These are phyloP conservation scores for Talaromyces sp. DNA, from an alignment of 2,329 filamentous ascomycete genomes.

Conservation along the genomic window DNA sequence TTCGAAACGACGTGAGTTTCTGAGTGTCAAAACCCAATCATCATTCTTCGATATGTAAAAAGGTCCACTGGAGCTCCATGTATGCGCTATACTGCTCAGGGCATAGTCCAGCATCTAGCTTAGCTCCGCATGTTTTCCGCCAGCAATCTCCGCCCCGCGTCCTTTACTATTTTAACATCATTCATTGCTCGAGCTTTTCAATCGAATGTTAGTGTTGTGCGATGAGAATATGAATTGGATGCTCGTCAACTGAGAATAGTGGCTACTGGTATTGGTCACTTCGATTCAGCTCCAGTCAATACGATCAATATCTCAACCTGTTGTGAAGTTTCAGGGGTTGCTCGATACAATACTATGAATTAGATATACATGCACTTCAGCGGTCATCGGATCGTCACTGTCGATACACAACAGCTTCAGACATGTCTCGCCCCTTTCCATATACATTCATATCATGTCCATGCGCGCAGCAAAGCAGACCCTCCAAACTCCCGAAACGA, in stretches of 20 bases:
- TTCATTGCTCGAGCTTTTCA: not conserved
- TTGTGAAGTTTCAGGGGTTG: conserved; percentile 5
- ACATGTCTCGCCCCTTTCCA: conserved; percentile 57
- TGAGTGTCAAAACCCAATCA: not conserved
- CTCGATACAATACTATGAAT: not conserved
- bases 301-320: not conserved
- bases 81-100: not conserved
- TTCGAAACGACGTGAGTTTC: not conserved
- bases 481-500: conserved; percentile 37
- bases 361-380: not conserved
- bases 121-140: conserved; percentile 8
- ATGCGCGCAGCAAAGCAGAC: conserved; percentile 51
- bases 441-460: conserved; percentile 65
- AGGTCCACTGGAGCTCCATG: not conserved
- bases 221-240: not conserved
- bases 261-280: too few relatives aligned
- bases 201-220: not conserved
- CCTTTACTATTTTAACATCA: not conserved
- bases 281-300: not conserved
- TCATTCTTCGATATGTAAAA: not conserved
- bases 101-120: not conserved
- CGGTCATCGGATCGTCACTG: not conserved
- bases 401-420: not conserved
- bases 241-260: not conserved
- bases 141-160: conserved; percentile 11